A percentile compares a stretch with the other conserved stretches of the same genome.
These are phyloP conservation scores for Fraxinus platypoda DNA, from an alignment of 305 asterid species.

Conservation along the genomic window DNA sequence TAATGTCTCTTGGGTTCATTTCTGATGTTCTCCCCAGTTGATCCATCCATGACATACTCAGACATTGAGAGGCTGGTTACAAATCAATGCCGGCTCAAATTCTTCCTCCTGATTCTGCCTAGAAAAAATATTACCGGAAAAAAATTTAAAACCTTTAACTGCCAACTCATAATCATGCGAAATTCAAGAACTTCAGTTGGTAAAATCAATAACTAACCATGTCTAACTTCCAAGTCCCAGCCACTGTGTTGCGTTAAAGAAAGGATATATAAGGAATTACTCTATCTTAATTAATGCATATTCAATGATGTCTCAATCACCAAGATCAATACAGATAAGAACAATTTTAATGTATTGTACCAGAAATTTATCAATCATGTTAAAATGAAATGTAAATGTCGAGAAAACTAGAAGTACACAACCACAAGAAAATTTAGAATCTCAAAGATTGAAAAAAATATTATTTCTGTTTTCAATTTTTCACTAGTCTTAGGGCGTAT, in stretches of 20 bases:
- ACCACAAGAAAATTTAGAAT: background rate
- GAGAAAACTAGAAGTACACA: background rate
- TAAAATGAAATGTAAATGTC: background rate
- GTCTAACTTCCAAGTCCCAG: background rate
- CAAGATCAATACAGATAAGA: background rate
- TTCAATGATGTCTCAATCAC: background rate
- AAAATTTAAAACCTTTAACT: background rate
- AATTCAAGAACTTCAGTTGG: background rate
- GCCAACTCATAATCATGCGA: background rate
- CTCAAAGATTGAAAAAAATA: background rate
- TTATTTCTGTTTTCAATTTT: background rate
- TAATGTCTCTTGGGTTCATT: slow-evolving; percentile 37
- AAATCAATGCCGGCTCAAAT: slow-evolving; percentile 6
- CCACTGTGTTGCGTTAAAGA: slow-evolving; percentile 6
- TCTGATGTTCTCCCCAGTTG: slow-evolving; percentile 22
- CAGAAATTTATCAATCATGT: background rate
- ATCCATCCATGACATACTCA: slow-evolving; percentile 41
- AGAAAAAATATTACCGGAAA: background rate
- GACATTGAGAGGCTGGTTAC: slow-evolving; percentile 31
- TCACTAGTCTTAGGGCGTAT: background rate
- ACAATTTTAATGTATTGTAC: background rate
- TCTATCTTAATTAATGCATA: background rate
- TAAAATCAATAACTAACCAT: background rate
- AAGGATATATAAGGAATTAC: background rate
- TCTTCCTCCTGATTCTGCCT: slow-evolving; percentile 3